phyloP scores from a whole-genome alignment of 2,329 filamentous ascomycete species.

The Fusarium solani-melongenae region DNA sequence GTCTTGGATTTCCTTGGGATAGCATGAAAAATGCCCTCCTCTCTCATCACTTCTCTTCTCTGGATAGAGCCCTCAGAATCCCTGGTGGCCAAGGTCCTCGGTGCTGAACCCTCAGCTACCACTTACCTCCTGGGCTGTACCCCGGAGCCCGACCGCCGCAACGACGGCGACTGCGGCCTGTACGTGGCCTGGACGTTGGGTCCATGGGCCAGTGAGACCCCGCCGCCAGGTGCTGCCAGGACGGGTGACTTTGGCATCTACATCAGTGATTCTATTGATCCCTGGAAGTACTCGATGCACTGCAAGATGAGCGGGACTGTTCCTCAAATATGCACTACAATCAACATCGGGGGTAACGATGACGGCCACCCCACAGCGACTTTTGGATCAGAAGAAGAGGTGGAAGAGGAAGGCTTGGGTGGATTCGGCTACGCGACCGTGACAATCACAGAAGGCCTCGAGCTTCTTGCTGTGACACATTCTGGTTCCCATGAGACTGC shows the following conservation, averaged over 20 bases:
- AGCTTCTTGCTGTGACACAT: slow-evolving; percentile 4
- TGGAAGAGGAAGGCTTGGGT: background rate
- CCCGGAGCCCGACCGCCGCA: background rate
- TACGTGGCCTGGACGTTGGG: slow-evolving; percentile 9
- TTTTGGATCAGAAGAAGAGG: background rate
- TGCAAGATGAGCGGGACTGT: slow-evolving; percentile 9
- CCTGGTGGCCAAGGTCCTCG: slow-evolving; percentile 11
- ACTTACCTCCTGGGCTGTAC: slow-evolving; percentile 18
- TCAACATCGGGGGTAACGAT: slow-evolving; percentile 14
- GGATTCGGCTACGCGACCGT: background rate
- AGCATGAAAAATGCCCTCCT: slow-evolving; percentile 6
- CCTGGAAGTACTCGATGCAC: background rate
- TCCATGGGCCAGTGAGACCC: slow-evolving; percentile 24
- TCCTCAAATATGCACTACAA: background rate
- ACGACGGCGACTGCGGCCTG: background rate
- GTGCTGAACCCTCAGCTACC: slow-evolving; percentile 10
- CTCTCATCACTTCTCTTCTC: slow-evolving; percentile 5
- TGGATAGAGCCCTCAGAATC: background rate
- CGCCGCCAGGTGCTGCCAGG: background rate
- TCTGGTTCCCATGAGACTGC: background rate
- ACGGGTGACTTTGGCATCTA: slow-evolving; percentile 11
- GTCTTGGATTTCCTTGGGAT: background rate
- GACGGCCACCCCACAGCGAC: background rate
- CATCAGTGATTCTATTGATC: background rate
- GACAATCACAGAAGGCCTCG: slow-evolving; percentile 17